Percentiles rank a stretch among this genome's conserved stretches.
phyloP scores from a whole-genome alignment of 2,329 filamentous ascomycete genomes.

The Xylaria hypoxylon region DNA sequence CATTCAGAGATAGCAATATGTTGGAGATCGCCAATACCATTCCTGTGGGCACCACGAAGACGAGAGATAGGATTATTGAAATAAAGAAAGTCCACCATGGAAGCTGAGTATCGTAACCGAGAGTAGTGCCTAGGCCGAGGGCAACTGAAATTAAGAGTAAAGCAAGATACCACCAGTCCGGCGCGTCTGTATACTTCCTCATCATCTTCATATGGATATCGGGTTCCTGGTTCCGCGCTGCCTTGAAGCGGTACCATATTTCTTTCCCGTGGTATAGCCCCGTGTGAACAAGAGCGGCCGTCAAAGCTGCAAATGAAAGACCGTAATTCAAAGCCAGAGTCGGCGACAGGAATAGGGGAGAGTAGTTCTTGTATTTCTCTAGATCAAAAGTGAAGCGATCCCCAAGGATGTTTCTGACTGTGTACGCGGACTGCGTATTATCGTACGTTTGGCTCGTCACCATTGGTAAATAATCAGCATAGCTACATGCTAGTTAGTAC shows the following conservation, averaged over 20 bases:
- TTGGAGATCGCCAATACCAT: slow-evolving; percentile 65
- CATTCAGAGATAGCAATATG: slow-evolving; percentile 63
- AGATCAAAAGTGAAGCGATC: slow-evolving; percentile 61
- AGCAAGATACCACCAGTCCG: slow-evolving; percentile 66
- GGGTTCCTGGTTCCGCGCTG: slow-evolving; percentile 60
- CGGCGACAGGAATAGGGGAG: slow-evolving; percentile 64
- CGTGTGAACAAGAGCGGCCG: slow-evolving; percentile 56
- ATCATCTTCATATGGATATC: slow-evolving; percentile 66
- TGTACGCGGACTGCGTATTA: slow-evolving; percentile 65
- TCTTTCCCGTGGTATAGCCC: slow-evolving; percentile 57
- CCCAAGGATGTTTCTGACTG: slow-evolving; percentile 64
- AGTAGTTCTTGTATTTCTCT: slow-evolving; percentile 64
- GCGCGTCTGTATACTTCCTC: slow-evolving; percentile 63
- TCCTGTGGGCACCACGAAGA: slow-evolving; percentile 61
- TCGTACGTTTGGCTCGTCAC: slow-evolving; percentile 67
- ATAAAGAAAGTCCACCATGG: slow-evolving; percentile 67
- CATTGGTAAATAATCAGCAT: slow-evolving; percentile 66
- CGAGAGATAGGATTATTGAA: slow-evolving; percentile 58
- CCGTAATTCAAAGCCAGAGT: slow-evolving; percentile 62
- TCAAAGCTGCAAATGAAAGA: slow-evolving; percentile 65
- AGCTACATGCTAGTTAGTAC: slow-evolving; percentile 43
- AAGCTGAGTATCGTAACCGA: slow-evolving; percentile 62
- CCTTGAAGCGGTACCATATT: slow-evolving; percentile 58
- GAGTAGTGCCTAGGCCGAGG: slow-evolving; percentile 58
- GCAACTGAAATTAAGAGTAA: slow-evolving; percentile 60